These are phyloP conservation scores for Rhizophagus prolifer DNA, from an alignment of 192 early-diverging fungal species.

Conservation along the genomic window DNA sequence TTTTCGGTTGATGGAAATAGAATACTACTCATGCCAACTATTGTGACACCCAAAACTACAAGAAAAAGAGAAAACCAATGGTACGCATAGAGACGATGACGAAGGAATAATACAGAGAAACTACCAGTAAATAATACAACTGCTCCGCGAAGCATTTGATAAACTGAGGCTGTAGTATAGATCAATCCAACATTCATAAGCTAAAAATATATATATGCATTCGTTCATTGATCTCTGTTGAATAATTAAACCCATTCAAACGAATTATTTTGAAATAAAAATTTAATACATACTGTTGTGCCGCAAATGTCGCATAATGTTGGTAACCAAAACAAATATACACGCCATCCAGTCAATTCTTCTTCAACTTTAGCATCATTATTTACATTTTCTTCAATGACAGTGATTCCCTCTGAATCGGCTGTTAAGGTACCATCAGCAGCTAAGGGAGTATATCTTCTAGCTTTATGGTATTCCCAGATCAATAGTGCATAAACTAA, in stretches of 20 bases:
- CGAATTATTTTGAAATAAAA: not conserved
- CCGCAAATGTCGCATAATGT: constrained; percentile 79
- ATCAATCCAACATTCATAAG: constrained; percentile 98
- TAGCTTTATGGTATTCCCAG: constrained; percentile 32
- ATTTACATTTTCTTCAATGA: not conserved
- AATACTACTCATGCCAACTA: constrained; percentile 75
- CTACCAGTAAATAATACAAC: constrained; percentile 93
- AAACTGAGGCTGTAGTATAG: constrained; percentile 84
- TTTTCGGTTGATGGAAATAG: not conserved
- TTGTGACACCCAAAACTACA: constrained; percentile 83
- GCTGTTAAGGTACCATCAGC: constrained; percentile 30
- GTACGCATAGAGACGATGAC: constrained; percentile 71
- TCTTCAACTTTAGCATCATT: constrained; percentile 30
- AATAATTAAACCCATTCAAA: not conserved
- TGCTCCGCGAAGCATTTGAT: constrained; percentile 96
- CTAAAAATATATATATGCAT: constrained; percentile 32
- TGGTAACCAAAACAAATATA: constrained; percentile 72
- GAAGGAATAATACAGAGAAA: constrained; percentile 85
- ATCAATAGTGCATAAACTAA: constrained; percentile 56
- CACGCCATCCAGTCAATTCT: constrained; percentile 54
- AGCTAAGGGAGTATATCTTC: constrained; percentile 32
- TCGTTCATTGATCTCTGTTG: too few relatives aligned
- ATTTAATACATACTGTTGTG: constrained; percentile 59
- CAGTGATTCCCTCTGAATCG: constrained; percentile 4
- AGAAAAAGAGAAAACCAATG: constrained; percentile 81